Conservation (phyloP, 441 rosid species). For the Pelargonium cotyledonis region DNA sequence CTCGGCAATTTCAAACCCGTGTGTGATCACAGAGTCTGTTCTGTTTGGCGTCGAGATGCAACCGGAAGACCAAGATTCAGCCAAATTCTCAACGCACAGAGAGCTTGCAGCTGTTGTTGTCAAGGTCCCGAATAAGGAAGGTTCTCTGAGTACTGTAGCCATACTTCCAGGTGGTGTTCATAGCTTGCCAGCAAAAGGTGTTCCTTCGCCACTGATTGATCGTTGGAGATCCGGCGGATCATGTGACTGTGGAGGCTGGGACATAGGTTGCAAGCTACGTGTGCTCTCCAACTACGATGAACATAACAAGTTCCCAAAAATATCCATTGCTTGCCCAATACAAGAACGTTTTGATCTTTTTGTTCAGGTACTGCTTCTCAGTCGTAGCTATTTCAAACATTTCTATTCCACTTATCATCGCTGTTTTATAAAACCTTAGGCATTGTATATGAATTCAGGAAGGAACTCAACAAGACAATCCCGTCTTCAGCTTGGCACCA, state of each 20-base stretch:
- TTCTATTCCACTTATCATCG: too few species aligned
- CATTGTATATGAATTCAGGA: slow-evolving; percentile 34
- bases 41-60: slow-evolving; percentile 41
- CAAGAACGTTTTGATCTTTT: slow-evolving; percentile 43
- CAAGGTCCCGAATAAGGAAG: slow-evolving; percentile 26
- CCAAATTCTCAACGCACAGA: slow-evolving; percentile 22
- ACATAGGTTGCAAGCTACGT: slow-evolving; percentile 70
- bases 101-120: slow-evolving; percentile 77
- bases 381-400: too few species aligned
- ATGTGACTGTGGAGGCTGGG: slow-evolving; percentile 99
- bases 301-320: slow-evolving; percentile 19
- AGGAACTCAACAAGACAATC: slow-evolving; percentile 30
- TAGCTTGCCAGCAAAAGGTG: slow-evolving; percentile 51
- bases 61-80: slow-evolving; percentile 33
- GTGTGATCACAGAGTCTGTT: slow-evolving; percentile 45
- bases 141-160: slow-evolving; percentile 28
- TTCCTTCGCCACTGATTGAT: slow-evolving; percentile 54
- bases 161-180: slow-evolving; percentile 76
- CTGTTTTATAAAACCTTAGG: too few species aligned
- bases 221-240: slow-evolving; percentile 71
- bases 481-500: slow-evolving; percentile 50
- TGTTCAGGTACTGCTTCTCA: slow-evolving; percentile 37
- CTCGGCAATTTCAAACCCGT: slow-evolving; percentile 10
- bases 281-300: slow-evolving; percentile 33
- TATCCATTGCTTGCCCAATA: slow-evolving; percentile 19